phyloP scores from a whole-genome alignment of 2,329 filamentous ascomycete species.

The Fusarium transvaalense region DNA sequence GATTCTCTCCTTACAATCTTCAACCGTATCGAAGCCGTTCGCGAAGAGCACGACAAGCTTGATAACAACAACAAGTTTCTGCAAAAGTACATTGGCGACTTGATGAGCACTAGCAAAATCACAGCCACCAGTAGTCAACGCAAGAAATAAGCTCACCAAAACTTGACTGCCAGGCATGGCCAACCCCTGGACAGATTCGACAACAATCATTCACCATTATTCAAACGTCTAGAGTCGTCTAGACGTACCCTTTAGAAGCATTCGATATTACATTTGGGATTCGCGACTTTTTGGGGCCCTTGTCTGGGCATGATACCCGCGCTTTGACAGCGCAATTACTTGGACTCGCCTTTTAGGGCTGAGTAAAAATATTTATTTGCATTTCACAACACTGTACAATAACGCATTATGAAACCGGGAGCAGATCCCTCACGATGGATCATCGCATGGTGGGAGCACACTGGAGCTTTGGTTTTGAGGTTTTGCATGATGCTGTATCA shows the following conservation, averaged over 20 bases:
- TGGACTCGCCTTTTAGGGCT: conserved; percentile 26
- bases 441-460: conserved; percentile 38
- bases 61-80: conserved; percentile 97
- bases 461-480: conserved; percentile 42
- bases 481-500: conserved; percentile 40
- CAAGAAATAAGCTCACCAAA: conserved; percentile 61
- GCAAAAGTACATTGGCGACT: conserved; percentile 96
- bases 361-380: conserved; percentile 31
- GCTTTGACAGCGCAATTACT: conserved; percentile 43
- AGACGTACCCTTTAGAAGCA: conserved; percentile 30
- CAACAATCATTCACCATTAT: conserved; percentile 8
- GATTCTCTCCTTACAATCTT: conserved; percentile 90
- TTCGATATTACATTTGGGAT: conserved; percentile 35
- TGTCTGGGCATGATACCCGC: conserved; percentile 51
- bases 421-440: conserved; percentile 37
- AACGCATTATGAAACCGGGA: conserved; percentile 47
- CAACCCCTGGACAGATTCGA: background rate
- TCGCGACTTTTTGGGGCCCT: conserved; percentile 43
- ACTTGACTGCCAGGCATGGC: background rate
- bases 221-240: conserved; percentile 19
- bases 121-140: conserved; percentile 67
- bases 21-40: conserved; percentile 93
- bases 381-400: conserved; percentile 44
- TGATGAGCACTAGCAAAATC: conserved; percentile 88
- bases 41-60: conserved; percentile 94